Evolutionary conservation across 148 eudicot genomes (phyloP).

Genomic region (Diospyros kaki): DNA sequence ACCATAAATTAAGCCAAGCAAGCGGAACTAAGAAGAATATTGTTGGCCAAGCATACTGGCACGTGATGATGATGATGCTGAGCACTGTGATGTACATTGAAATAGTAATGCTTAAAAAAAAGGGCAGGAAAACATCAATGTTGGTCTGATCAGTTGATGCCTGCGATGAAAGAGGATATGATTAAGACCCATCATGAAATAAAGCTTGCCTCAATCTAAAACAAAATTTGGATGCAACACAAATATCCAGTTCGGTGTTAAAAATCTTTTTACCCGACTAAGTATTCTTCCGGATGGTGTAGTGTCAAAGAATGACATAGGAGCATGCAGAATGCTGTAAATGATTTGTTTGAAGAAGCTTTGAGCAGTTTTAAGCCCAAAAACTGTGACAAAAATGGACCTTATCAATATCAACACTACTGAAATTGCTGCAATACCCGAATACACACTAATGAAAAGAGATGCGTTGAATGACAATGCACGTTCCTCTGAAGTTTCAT

Average conservation of each 20-base stretch:
- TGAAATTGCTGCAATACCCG: slow-evolving; percentile 49
- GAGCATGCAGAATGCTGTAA: slow-evolving; percentile 75
- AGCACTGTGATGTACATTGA: slow-evolving; percentile 60
- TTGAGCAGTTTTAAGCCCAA: slow-evolving; percentile 81
- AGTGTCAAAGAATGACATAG: slow-evolving; percentile 96
- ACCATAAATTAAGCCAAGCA: slow-evolving; percentile 91
- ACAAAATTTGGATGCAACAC: neutral
- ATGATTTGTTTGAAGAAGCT: slow-evolving; percentile 63
- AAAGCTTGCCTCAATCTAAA: neutral
- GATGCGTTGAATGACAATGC: slow-evolving; percentile 56
- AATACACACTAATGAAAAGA: slow-evolving; percentile 61
- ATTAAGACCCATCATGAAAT: neutral
- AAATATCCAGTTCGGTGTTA: neutral
- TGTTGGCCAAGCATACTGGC: slow-evolving; percentile 96
- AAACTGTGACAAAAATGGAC: slow-evolving; percentile 33
- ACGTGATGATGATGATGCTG: slow-evolving; percentile 79
- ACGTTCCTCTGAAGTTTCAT: slow-evolving; percentile 62
- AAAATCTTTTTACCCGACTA: slow-evolving; percentile 63
- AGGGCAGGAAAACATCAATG: slow-evolving; percentile 70
- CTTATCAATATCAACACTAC: slow-evolving; percentile 42
- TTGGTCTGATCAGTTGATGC: slow-evolving; percentile 90
- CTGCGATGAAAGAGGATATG: slow-evolving; percentile 34
- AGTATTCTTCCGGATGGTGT: slow-evolving; percentile 97
- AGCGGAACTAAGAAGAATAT: slow-evolving; percentile 73
- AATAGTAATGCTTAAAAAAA: slow-evolving; percentile 51